phyloP scores from a whole-genome alignment of 495 filamentous ascomycete genomes.

The Penicillium silybi region DNA sequence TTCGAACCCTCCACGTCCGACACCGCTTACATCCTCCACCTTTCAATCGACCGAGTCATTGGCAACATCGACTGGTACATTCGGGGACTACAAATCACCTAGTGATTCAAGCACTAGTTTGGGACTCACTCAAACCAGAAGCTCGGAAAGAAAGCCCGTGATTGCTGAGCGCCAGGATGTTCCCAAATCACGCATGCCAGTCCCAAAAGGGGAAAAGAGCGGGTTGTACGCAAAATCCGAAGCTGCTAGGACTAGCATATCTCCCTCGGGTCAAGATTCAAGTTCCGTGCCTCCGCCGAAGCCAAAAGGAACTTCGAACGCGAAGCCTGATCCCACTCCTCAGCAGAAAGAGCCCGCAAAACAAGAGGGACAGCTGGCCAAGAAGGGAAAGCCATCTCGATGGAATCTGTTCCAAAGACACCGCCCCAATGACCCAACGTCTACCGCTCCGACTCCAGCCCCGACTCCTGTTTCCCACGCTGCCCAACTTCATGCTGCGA shows the following conservation, averaged over 20 bases:
- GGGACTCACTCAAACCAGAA: constrained; percentile 2
- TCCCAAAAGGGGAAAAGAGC: constrained; percentile 13
- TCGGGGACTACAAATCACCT: constrained; percentile 9
- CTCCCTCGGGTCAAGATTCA: constrained; percentile 27
- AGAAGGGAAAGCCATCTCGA: constrained; percentile 30
- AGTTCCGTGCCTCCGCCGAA: constrained; percentile 15
- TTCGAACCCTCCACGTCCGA: constrained; percentile 18
- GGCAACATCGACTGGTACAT: constrained; percentile 23
- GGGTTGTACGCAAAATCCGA: constrained; percentile 23
- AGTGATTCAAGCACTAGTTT: constrained; percentile 5
- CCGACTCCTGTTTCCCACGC: constrained; percentile 9
- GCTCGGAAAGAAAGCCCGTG: constrained; percentile 1
- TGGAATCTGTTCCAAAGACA: constrained; percentile 82
- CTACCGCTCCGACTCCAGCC: background rate
- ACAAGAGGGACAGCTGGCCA: constrained; percentile 14
- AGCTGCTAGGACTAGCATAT: constrained; percentile 20
- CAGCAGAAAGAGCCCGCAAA: background rate
- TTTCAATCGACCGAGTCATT: constrained; percentile 36
- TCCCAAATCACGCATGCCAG: constrained; percentile 19
- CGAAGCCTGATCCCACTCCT: background rate
- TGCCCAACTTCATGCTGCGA: constrained; percentile 35
- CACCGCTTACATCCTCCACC: constrained; percentile 18
- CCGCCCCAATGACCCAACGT: constrained; percentile 20
- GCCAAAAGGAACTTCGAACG: constrained; percentile 7
- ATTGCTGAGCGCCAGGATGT: background rate